Evolutionary conservation across 257 asterid genomes (phyloP), one percentile per base, ranked within the genome.

Genomic region (Nicotiana obtusifolia): DNA sequence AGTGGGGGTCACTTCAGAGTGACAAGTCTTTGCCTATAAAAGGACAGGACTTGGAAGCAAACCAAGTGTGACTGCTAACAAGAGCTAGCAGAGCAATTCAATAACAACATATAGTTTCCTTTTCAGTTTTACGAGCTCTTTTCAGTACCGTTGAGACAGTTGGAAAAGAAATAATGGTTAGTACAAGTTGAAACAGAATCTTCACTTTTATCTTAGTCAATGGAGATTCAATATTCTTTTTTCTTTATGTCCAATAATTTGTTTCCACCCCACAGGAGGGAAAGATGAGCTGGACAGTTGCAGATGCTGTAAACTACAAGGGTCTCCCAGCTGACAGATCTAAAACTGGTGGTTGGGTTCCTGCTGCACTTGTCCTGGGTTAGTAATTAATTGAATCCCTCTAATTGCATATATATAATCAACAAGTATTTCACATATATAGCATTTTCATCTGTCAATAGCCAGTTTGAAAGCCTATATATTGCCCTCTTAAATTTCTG

Each of bases 341-440:
- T 47, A 89, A 84, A 86, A 95, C 99, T 35, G 99, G 99, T 11
- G 97, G 99, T 41, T 95, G 99, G 99, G 82, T 91, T 5, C 90
- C 97, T 30, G 99, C 98, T 59, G 97, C 98, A n/a, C 94, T 92
- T 35, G 89, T 95, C 82, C 88, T 95, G 79, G 99, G 99, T 94
- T 81, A 35, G 89, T 86, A 75, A 37, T 14, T 67, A 67, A 0
- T 15, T 22, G 24, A 59, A n/a, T 53, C 53, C 30, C 4, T 54
- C n/a, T 44, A 9, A 13, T 52, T 68, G 31, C 77, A 68, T 9
- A 33, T 41, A 41, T 41, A 41, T 41, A 41, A 41, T 1, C 19
- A 31, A 9, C n/a, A 26, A 64, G 37, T 28, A 6, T 30, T 66
- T 66, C 11, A 24, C 13, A 66, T 41, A 8, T 8, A 41, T 16